Base-by-base conservation (phyloP, 1,284 basidiomycete genomes). In the Sphagnurus paluster region DNA sequence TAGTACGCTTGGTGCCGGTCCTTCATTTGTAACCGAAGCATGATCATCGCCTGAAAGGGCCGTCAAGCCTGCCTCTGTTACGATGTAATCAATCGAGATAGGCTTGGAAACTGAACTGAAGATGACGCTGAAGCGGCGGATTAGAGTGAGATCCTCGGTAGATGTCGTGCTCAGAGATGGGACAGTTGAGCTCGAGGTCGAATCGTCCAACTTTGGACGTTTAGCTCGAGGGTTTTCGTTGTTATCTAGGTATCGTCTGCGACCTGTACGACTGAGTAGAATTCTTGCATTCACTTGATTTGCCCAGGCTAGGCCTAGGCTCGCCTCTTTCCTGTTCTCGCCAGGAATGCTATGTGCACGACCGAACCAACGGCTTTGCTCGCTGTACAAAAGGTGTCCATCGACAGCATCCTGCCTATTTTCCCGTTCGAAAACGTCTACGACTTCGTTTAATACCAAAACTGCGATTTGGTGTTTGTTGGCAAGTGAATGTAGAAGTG, bases 251-350 rank as follows among this genome's bases (percentile, higher is more conserved):
- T 82, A 71, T 29, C 80, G 74, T 48, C 85, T 72, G 46, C 90
- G 72, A 4, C 79, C 79, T 0, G 93, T 94, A 13, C 90, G 77
- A 37, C 77, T 80, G 38, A 96, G 74, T 77, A 96, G 85, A 45
- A 97, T 76, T 9, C 94, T 77, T 3, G 76, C 76, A 53, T 94
- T 94, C 49, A 97, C 74, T 52, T 90, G 86, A 63, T 95, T 95
- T 7, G 92, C 87, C 94, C 94, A 98, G 2, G 84, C 84, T 39
- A 95, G 80, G 0, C 94, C 94, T 2, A 98, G 68, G 29, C 80
- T 80, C 0, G 89, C 92, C 65, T 93, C 88, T 60, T 93, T 91
- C 45, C 63, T 66, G 46, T 72, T 67, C 58, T 86, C 82, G 33
- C 76, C 74, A 33, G 75, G 70, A 26, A 79, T 57, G 46, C 70